Evolutionary conservation across 2,329 filamentous ascomycete genomes (phyloP).

Genomic region (Fusarium tricinctum): DNA sequence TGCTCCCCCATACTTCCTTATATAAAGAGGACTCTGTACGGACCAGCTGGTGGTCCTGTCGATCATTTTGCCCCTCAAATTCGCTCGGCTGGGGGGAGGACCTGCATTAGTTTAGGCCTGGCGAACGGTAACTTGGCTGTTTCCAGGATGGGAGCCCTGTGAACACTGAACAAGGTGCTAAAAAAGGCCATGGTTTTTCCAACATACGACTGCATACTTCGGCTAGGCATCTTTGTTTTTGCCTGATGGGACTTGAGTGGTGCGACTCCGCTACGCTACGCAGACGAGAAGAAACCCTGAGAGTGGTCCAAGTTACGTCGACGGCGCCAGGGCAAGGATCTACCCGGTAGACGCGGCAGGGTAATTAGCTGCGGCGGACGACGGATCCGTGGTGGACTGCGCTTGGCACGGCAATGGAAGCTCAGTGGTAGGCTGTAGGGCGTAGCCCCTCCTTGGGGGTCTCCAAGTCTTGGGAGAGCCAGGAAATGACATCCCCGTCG

Average conservation of each 20-base stretch:
- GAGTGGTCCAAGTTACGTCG: not conserved
- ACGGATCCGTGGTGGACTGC: constrained; percentile 15
- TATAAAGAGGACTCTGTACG: constrained; percentile 19
- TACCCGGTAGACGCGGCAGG: not conserved
- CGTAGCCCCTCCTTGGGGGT: no score
- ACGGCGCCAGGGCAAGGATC: not conserved
- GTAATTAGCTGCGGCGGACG: constrained; percentile 1
- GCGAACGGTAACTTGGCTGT: not conserved
- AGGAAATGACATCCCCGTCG: not conserved
- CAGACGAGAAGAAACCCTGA: not conserved
- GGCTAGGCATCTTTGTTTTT: not conserved
- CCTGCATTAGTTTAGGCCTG: constrained; percentile 27
- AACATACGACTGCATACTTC: constrained; percentile 1
- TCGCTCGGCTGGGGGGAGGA: constrained; percentile 7
- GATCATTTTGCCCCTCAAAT: constrained; percentile 21
- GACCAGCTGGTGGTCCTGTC: constrained; percentile 18
- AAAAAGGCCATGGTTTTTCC: not conserved
- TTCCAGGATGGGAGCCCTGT: not conserved
- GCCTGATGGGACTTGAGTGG: constrained; percentile 7
- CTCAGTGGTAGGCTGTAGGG: not conserved
- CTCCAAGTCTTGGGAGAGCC: no score
- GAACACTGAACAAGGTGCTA: no score
- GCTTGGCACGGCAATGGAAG: constrained; percentile 8
- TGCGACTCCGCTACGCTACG: not conserved
- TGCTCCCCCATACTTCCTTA: constrained; percentile 26